phyloP scores from a whole-genome alignment of 2,329 filamentous ascomycete genomes.

The Knufia fluminis region DNA sequence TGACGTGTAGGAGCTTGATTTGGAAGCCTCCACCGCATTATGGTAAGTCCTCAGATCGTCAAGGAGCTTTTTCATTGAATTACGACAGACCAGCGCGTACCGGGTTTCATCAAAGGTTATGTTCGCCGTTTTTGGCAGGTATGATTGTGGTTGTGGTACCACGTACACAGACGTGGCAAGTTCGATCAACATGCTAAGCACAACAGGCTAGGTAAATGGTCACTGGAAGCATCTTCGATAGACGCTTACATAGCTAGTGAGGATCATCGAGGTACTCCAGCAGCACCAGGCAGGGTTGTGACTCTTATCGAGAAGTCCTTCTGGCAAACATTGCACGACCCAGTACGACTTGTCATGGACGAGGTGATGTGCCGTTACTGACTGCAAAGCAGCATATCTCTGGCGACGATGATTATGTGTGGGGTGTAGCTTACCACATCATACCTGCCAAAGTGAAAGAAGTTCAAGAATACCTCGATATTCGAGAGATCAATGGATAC shows the following conservation, averaged over 20 bases:
- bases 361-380: slow-evolving; percentile 11
- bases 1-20: slow-evolving; percentile 65
- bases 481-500: slow-evolving; percentile 96
- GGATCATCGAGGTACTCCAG: slow-evolving; percentile 87
- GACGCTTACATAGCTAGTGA: slow-evolving; percentile 48
- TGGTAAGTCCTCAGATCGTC: slow-evolving; percentile 46
- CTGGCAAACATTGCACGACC: slow-evolving; percentile 66
- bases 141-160: slow-evolving; percentile 29
- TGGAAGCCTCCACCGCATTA: slow-evolving; percentile 97
- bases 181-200: slow-evolving; percentile 6
- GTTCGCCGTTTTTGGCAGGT: slow-evolving; percentile 98
- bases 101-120: slow-evolving; percentile 87
- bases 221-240: background rate
- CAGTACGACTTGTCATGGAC: slow-evolving; percentile 35
- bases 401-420: slow-evolving; percentile 47
- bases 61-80: slow-evolving; percentile 7
- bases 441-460: slow-evolving; percentile 60
- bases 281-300: slow-evolving; percentile 79
- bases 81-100: slow-evolving; percentile 63
- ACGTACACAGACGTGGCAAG: slow-evolving; percentile 1
- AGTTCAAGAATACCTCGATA: slow-evolving; percentile 84
- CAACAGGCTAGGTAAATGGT: slow-evolving; percentile 22
- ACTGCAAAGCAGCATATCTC: slow-evolving; percentile 13
- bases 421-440: slow-evolving; percentile 91
- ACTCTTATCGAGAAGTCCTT: slow-evolving; percentile 79